A percentile compares a stretch with the other conserved stretches of the same genome.
Evolutionary conservation across 2,329 filamentous ascomycete species (phyloP).

Genomic region (Ophiostoma pallidulum): DNA sequence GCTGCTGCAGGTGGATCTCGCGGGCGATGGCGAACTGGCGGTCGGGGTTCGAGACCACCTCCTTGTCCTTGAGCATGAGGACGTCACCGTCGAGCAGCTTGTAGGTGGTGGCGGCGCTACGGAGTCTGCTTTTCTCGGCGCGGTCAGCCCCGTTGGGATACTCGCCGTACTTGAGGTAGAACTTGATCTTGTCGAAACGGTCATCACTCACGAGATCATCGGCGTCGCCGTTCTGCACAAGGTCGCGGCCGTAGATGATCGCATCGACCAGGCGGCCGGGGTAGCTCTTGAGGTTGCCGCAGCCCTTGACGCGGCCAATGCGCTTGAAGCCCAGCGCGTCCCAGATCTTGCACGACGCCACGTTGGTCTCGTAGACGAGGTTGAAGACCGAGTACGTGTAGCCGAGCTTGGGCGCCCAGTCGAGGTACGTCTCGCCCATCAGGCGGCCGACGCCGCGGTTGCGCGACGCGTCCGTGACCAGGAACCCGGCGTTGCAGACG

Average conservation of each 20-base stretch:
- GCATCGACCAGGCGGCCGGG: slow-evolving; percentile 62
- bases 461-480: slow-evolving; percentile 63
- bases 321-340: slow-evolving; percentile 87
- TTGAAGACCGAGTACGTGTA: slow-evolving; percentile 94
- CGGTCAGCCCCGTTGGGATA: slow-evolving; percentile 90
- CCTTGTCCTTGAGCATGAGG: slow-evolving; percentile 95
- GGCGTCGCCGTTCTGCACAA: slow-evolving; percentile 47
- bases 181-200: slow-evolving; percentile 97
- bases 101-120: slow-evolving; percentile 92
- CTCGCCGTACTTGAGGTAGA: slow-evolving; percentile 88
- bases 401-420: slow-evolving; percentile 70
- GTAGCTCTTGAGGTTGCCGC: slow-evolving; percentile 59
- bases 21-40: slow-evolving; percentile 85
- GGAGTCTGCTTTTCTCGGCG: slow-evolving; percentile 87
- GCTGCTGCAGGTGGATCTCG: slow-evolving; percentile 61
- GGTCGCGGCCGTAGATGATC: slow-evolving; percentile 66
- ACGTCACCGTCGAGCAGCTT: slow-evolving; percentile 70
- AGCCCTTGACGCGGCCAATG: slow-evolving; percentile 71
- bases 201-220: slow-evolving; percentile 88
- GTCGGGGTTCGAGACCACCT: slow-evolving; percentile 84
- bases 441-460: slow-evolving; percentile 66
- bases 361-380: slow-evolving; percentile 87
- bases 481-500: slow-evolving; percentile 76
- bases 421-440: slow-evolving; percentile 68
- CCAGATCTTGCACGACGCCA: slow-evolving; percentile 84